Percentiles rank a stretch among this genome's conserved stretches.
Conservation (phyloP, 352 stramenopile genomes). For the Phytophthora pluvialis region DNA sequence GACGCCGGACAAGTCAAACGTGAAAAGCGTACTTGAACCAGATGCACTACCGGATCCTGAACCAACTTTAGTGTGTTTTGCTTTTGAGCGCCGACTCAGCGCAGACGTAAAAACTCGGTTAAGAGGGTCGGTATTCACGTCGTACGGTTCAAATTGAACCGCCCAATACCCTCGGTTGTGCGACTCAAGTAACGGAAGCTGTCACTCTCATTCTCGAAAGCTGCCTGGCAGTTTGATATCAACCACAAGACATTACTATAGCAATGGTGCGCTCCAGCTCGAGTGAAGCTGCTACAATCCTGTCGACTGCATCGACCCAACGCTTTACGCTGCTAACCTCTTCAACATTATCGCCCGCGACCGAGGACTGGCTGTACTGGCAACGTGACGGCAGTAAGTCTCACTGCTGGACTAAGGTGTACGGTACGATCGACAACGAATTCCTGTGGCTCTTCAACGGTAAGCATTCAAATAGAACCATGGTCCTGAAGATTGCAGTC, state of each 20-base stretch:
- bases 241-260: no score
- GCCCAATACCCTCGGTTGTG: no score
- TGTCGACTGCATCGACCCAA: slow-evolving; percentile 42
- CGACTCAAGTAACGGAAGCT: no score
- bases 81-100: no score
- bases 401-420: slow-evolving; percentile 85
- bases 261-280: slow-evolving; percentile 26
- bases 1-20: neutral
- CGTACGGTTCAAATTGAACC: no score
- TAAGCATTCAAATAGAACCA: slow-evolving; percentile 54
- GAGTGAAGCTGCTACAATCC: slow-evolving; percentile 40
- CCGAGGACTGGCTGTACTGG: slow-evolving; percentile 86
- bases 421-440: slow-evolving; percentile 78
- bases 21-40: neutral
- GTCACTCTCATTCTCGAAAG: no score
- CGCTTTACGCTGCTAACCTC: slow-evolving; percentile 55
- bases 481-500: slow-evolving; percentile 82
- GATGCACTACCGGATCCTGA: no score
- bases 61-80: no score
- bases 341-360: slow-evolving; percentile 34
- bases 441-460: slow-evolving; percentile 85
- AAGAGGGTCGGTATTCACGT: no score
- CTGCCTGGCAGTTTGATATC: no score
- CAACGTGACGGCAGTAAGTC: slow-evolving; percentile 70
- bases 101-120: no score